Evolutionary conservation across 139 green algal genomes (phyloP).

Genomic region (Medakamo hakoo): DNA sequence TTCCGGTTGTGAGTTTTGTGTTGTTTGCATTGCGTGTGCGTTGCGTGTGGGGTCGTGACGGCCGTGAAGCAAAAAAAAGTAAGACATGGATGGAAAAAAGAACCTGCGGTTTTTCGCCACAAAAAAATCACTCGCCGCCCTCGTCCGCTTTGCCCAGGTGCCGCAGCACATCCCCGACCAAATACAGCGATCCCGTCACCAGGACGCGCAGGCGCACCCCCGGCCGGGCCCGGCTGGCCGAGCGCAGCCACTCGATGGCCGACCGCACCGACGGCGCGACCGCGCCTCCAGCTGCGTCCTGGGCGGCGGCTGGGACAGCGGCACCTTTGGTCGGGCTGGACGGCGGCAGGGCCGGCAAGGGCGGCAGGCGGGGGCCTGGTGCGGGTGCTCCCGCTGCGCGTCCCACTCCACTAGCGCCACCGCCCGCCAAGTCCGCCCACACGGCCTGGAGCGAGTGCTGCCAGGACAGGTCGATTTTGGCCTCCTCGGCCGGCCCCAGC

Average conservation of each 20-base stretch:
- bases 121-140: slow-evolving; percentile 3
- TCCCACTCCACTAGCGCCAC: no score
- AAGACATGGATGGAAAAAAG: not conserved
- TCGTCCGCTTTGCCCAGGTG: slow-evolving; percentile 26
- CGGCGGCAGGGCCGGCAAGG: not conserved
- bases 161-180: slow-evolving; percentile 78
- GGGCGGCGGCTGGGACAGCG: not conserved
- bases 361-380: not conserved
- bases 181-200: slow-evolving; percentile 85
- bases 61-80: not conserved
- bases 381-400: slow-evolving; percentile 3
- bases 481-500: slow-evolving; percentile 4
- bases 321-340: not conserved
- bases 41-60: not conserved
- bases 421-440: no score
- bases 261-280: slow-evolving; percentile 38
- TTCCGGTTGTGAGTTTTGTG: not conserved
- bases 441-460: slow-evolving; percentile 29
- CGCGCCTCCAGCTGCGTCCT: slow-evolving; percentile 6
- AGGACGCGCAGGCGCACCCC: slow-evolving; percentile 50
- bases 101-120: not conserved
- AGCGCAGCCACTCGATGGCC: slow-evolving; percentile 44
- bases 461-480: slow-evolving; percentile 29
- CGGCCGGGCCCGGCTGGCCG: slow-evolving; percentile 2
- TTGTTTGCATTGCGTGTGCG: not conserved